Conservation (phyloP, 371 early-diverging fungal species). For the Lichtheimia hyalospora region DNA sequence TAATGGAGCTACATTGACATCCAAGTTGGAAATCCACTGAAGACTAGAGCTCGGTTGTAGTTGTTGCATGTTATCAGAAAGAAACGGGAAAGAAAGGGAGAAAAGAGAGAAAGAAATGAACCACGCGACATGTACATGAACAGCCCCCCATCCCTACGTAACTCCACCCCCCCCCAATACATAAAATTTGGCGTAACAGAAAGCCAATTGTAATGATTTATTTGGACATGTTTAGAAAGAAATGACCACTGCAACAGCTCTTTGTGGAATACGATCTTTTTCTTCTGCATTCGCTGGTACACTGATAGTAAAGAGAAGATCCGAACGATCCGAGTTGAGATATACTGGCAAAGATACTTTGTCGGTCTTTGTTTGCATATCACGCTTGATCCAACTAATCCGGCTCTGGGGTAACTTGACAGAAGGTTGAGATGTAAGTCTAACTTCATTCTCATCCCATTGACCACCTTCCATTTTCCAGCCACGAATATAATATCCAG, state of each 20-base stretch:
- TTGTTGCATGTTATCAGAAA: slow-evolving; percentile 8
- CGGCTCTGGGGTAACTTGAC: slow-evolving; percentile 43
- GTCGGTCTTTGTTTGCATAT: slow-evolving; percentile 15
- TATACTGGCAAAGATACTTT: slow-evolving; percentile 75
- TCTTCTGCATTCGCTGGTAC: slow-evolving; percentile 43
- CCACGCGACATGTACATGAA: too few relatives aligned
- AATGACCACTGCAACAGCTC: slow-evolving; percentile 73
- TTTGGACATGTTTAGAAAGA: slow-evolving; percentile 31
- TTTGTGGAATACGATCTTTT: slow-evolving; percentile 63
- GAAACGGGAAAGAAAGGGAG: not conserved
- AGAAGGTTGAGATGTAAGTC: slow-evolving; percentile 49
- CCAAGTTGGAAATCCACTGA: slow-evolving; percentile 74
- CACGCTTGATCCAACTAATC: slow-evolving; percentile 54
- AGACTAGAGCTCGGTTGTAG: slow-evolving; percentile 42
- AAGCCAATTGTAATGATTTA: not conserved
- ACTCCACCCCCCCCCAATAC: too few relatives aligned
- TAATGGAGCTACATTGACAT: slow-evolving; percentile 60
- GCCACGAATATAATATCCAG: slow-evolving; percentile 40
- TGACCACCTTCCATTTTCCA: slow-evolving; percentile 72
- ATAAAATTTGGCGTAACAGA: too few relatives aligned
- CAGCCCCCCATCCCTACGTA: too few relatives aligned
- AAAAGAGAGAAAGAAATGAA: not conserved
- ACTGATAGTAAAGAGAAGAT: slow-evolving; percentile 72
- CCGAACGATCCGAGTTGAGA: slow-evolving; percentile 77
- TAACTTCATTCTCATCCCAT: slow-evolving; percentile 53